These are phyloP conservation scores for Metroxylon sagu DNA, from an alignment of 176 grass and related monocot genomes.

Conservation along the genomic window DNA sequence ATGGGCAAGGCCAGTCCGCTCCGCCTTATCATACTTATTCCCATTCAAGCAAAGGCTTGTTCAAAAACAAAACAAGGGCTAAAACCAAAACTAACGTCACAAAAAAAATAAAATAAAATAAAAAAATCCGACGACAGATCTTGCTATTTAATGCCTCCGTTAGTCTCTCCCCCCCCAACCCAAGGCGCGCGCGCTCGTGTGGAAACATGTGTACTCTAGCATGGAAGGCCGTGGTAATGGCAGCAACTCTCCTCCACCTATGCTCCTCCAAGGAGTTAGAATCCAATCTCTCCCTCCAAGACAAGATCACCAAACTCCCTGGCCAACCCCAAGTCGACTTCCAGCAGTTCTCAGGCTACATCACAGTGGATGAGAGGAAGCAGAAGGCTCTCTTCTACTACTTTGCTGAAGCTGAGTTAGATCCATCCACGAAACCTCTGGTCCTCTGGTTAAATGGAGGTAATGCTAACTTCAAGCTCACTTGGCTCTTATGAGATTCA, in stretches of 20 bases:
- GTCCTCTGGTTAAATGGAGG: slow-evolving; percentile 99
- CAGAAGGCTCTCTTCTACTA: slow-evolving; percentile 87
- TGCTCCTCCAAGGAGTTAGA: slow-evolving; percentile 12
- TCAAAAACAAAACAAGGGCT: too few relatives aligned
- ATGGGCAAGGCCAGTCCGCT: too few relatives aligned
- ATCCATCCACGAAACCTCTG: slow-evolving; percentile 74
- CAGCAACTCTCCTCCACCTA: background rate
- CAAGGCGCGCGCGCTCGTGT: too few relatives aligned
- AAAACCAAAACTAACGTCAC: too few relatives aligned
- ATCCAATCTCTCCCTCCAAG: slow-evolving; percentile 2
- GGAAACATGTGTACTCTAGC: slow-evolving; percentile 5
- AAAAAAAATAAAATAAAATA: too few relatives aligned
- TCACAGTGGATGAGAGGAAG: slow-evolving; percentile 46
- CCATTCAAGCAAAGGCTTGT: too few relatives aligned
- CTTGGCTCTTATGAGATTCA: too few relatives aligned
- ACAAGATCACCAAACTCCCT: slow-evolving; percentile 54
- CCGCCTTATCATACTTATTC: too few relatives aligned
- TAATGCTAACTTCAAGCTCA: slow-evolving; percentile 25
- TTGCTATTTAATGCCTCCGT: too few relatives aligned
- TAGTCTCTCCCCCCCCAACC: too few relatives aligned
- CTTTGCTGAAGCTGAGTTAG: slow-evolving; percentile 76
- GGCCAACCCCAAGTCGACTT: slow-evolving; percentile 73
- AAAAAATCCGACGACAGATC: too few relatives aligned
- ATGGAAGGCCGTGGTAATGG: slow-evolving; percentile 7
- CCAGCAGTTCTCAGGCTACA: slow-evolving; percentile 83